phyloP scores from a whole-genome alignment of 2,329 filamentous ascomycete genomes.

The Graphilbum sp. region DNA sequence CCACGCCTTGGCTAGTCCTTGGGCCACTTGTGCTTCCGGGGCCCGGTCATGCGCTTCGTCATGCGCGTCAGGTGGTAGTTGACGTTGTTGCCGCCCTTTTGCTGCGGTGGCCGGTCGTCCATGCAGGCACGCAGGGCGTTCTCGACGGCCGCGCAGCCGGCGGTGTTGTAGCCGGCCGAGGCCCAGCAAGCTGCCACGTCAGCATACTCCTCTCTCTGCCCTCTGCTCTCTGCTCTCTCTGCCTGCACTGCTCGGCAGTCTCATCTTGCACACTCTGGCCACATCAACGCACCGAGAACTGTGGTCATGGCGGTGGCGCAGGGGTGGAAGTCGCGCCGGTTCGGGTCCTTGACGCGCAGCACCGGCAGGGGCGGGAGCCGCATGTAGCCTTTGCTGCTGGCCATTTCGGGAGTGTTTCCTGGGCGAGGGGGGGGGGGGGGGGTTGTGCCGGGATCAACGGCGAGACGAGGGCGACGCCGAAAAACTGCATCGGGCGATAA shows the following conservation, averaged over 20 bases:
- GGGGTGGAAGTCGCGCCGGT: slow-evolving; percentile 31
- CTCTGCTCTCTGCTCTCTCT: too few relatives aligned
- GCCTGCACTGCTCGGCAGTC: too few relatives aligned
- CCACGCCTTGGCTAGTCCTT: too few relatives aligned
- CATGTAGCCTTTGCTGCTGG: slow-evolving; percentile 30
- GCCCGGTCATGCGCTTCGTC: slow-evolving; percentile 48
- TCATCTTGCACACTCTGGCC: too few relatives aligned
- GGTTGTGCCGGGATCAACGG: neutral
- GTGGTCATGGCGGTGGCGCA: slow-evolving; percentile 40
- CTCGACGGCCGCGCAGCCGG: slow-evolving; percentile 43
- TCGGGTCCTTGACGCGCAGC: slow-evolving; percentile 37
- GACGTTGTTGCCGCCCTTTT: slow-evolving; percentile 53
- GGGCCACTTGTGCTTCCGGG: slow-evolving; percentile 30
- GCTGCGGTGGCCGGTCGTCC: slow-evolving; percentile 50
- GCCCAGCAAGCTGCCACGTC: slow-evolving; percentile 74
- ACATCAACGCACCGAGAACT: slow-evolving; percentile 30
- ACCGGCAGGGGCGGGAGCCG: slow-evolving; percentile 39
- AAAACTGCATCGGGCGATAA: neutral
- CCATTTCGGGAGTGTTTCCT: slow-evolving; percentile 14
- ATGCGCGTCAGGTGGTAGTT: slow-evolving; percentile 82
- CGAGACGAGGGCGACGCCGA: neutral
- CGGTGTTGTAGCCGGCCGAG: slow-evolving; percentile 51
- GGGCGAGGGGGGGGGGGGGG: neutral
- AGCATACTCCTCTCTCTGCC: too few relatives aligned
- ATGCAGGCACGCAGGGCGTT: slow-evolving; percentile 52